Evolutionary conservation across 805 yeast species (phyloP).

Genomic region (Torulaspora quercuum): DNA sequence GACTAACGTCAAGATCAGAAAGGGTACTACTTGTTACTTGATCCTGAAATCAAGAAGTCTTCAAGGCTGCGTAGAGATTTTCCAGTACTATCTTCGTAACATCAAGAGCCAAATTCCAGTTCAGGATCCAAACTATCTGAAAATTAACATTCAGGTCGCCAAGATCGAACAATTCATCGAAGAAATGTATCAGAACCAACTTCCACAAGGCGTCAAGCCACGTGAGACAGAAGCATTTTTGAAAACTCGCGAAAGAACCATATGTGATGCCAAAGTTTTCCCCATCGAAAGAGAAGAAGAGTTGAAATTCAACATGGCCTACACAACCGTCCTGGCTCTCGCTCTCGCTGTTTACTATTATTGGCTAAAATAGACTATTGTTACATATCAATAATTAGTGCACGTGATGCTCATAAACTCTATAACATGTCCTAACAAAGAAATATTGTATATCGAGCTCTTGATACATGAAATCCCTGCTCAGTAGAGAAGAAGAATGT

Average conservation of each 20-base stretch:
- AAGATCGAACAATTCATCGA: constrained; percentile 87
- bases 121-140: constrained; percentile 79
- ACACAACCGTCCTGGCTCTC: constrained; percentile 23
- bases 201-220: constrained; percentile 53
- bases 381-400: no score
- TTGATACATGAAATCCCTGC: no score
- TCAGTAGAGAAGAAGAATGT: no score
- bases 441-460: no score
- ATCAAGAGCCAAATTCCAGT: constrained; percentile 80
- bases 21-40: constrained; percentile 77
- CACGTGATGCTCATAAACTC: no score
- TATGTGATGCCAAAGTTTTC: constrained; percentile 37
- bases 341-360: constrained; percentile 20
- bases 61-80: constrained; percentile 71
- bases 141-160: constrained; percentile 80
- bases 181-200: constrained; percentile 59
- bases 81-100: constrained; percentile 65
- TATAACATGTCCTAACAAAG: no score
- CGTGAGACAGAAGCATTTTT: constrained; percentile 37
- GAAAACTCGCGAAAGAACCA: constrained; percentile 44
- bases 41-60: constrained; percentile 72
- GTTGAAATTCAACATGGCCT: constrained; percentile 27
- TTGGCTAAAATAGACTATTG: constrained; percentile 10
- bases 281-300: constrained; percentile 28
- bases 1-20: constrained; percentile 78